Base-by-base conservation (phyloP, 441 rosid species). In the Arabidopsis hybrid region DNA sequence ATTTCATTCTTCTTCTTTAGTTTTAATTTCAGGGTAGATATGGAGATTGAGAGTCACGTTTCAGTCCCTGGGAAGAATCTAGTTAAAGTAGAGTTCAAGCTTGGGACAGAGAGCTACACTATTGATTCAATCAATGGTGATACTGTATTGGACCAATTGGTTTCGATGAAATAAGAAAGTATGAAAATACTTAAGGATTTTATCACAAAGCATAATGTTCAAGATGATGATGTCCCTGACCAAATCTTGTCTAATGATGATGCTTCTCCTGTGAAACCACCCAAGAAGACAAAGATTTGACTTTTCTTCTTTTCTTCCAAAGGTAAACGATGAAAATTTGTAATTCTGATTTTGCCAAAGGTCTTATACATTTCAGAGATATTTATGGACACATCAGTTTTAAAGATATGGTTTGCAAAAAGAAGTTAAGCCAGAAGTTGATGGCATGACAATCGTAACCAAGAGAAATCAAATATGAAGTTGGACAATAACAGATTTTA, bases 121-220 rank as follows among this genome's bases (percentile, higher is more conserved):
- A 64, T 89, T 40, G 76, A 59, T 45, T 83, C 80, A 36, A 61
- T 14, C 73, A 68, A 76, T n/a, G 88, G 92, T 34, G 42, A n/a
- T 10, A 43, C 58, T 46, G 72, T 91, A 6, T 80, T 87, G 0
- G 86, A 85, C 71, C 91, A 91, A 78, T 79, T 91, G 82, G 83
- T 74, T 74, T 82, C 89, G 34, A 78, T 87, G 85, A 91, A 91
- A 79, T 89, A 85, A 69, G 80, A 85, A 78, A 88, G 92, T 82
- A 91, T 89, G 91, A 73, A 56, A 53, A 35, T 88, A 49, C 79
- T 91, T 42, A 91, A 87, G 83, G 93, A 89, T 46, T 91, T 82
- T 84, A 87, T 91, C 71, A 87, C 92, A 66, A 89, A 77, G 43
- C 91, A 89, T 74, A 89, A 91, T 75, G 91, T 85, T 71, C 85